A percentile compares a stretch with the other conserved stretches of the same genome.
Conservation (phyloP, 2,329 filamentous ascomycete genomes). For the Fusarium zealandicum region DNA sequence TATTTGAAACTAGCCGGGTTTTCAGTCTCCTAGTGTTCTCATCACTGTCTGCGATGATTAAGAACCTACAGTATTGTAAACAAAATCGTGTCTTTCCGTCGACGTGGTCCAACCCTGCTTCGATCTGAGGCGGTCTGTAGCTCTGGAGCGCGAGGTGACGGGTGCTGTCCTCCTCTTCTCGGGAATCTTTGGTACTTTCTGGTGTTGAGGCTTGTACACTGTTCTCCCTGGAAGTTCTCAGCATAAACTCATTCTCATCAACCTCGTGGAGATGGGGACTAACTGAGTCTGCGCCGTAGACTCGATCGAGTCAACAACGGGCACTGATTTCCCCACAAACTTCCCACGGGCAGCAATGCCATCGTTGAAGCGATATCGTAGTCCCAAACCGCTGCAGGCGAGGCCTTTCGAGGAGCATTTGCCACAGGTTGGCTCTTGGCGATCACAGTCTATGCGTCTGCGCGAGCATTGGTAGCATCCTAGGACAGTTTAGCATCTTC, state of each 20-base stretch:
- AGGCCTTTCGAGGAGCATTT: slow-evolving; percentile 33
- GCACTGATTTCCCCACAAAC: slow-evolving; percentile 30
- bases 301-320: slow-evolving; percentile 3
- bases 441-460: slow-evolving; percentile 37
- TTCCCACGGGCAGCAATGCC: slow-evolving; percentile 34
- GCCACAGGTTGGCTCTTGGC: slow-evolving; percentile 31
- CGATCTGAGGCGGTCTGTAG: background rate
- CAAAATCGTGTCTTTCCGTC: slow-evolving; percentile 29
- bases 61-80: slow-evolving; percentile 28
- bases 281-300: background rate
- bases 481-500: background rate
- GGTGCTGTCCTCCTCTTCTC: background rate
- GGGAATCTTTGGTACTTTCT: background rate
- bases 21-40: slow-evolving; percentile 2
- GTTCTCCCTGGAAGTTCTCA: background rate
- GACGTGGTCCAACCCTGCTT: slow-evolving; percentile 26
- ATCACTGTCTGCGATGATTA: background rate
- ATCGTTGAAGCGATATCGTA: slow-evolving; percentile 36
- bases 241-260: background rate
- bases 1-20: slow-evolving; percentile 15
- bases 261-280: background rate
- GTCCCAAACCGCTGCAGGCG: slow-evolving; percentile 30
- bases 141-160: background rate
- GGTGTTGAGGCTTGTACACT: background rate
- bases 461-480: slow-evolving; percentile 38